Conservation (phyloP, 1,139 yeast genomes). For the Hemisphaericaspora subhashii region DNA sequence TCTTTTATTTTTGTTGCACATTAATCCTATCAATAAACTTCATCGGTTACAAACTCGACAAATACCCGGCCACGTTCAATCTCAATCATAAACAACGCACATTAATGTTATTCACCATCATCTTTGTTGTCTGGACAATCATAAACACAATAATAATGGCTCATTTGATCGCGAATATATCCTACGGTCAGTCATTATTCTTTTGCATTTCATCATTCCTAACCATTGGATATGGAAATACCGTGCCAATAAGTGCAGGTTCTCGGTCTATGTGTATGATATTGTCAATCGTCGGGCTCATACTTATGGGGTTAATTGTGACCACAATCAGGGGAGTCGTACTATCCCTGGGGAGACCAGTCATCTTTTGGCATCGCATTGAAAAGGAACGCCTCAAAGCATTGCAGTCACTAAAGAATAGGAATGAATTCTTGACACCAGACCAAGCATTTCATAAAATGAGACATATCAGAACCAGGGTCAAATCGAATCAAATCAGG, state of each 20-base stretch:
- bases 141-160: constrained; percentile 60
- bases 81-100: constrained; percentile 66
- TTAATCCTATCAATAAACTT: constrained; percentile 55
- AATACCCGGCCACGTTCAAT: constrained; percentile 70
- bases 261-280: constrained; percentile 59
- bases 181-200: constrained; percentile 66
- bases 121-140: constrained; percentile 67
- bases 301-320: constrained; percentile 69
- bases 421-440: constrained; percentile 24
- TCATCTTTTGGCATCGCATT: constrained; percentile 61
- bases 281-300: constrained; percentile 67
- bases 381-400: constrained; percentile 35
- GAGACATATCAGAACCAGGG: constrained; percentile 44
- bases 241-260: constrained; percentile 51
- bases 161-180: constrained; percentile 28
- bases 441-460: constrained; percentile 55
- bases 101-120: constrained; percentile 66
- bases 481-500: constrained; percentile 29
- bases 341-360: constrained; percentile 57
- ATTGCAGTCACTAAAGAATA: constrained; percentile 18
- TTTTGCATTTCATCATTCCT: constrained; percentile 69
- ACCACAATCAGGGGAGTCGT: constrained; percentile 70
- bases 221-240: constrained; percentile 81
- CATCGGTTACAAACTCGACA: constrained; percentile 54
- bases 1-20: constrained; percentile 59